Conservation (phyloP, 2,329 filamentous ascomycete species). For the Arthrobotrys musiformis region DNA sequence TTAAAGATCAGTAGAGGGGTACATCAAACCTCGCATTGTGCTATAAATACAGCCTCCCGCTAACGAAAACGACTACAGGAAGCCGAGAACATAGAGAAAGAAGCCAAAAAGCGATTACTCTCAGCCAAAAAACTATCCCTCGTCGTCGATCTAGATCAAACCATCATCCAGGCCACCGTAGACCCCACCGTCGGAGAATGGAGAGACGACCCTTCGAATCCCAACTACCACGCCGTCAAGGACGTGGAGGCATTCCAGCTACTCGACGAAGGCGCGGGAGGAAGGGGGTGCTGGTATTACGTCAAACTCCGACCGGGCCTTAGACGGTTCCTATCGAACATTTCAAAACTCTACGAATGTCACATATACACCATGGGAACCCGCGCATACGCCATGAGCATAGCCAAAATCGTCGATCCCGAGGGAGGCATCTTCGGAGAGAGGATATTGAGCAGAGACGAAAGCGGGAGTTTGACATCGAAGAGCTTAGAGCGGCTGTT, state of each 20-base stretch:
- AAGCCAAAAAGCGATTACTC: constrained; percentile 84
- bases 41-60: too few species aligned
- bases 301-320: constrained; percentile 95
- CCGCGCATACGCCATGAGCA: constrained; percentile 90
- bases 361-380: constrained; percentile 99
- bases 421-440: constrained; percentile 90
- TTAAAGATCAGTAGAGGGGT: constrained; percentile 80
- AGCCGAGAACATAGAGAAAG: constrained; percentile 82
- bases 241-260: constrained; percentile 90
- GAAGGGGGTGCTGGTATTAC: constrained; percentile 90
- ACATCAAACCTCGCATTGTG: constrained; percentile 16
- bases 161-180: constrained; percentile 97
- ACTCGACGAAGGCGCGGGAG: constrained; percentile 81
- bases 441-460: constrained; percentile 93
- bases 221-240: constrained; percentile 89
- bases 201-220: constrained; percentile 86
- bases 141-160: constrained; percentile 97
- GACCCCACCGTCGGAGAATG: constrained; percentile 96
- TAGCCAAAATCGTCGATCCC: constrained; percentile 92
- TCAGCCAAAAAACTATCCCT: constrained; percentile 85
- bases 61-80: constrained; percentile 64
- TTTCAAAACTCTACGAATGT: constrained; percentile 86
- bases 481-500: constrained; percentile 93
- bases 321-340: constrained; percentile 78
- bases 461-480: constrained; percentile 90